phyloP scores from a whole-genome alignment of 169 alveolate genomes.

The Besnoitia besnoiti region DNA sequence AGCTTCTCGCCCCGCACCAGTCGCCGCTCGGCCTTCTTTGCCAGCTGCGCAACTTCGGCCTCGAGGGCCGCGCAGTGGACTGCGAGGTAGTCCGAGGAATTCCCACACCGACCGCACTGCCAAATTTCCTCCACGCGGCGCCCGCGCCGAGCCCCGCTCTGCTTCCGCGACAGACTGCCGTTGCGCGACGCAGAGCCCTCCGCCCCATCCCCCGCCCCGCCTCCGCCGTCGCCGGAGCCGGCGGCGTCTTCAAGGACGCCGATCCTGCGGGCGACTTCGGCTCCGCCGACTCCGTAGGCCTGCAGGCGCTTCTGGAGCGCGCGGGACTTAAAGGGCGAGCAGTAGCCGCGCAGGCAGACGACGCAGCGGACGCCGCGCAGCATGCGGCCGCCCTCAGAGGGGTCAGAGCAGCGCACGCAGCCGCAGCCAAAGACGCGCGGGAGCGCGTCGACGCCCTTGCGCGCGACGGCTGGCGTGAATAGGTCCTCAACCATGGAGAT shows the following conservation, averaged over 20 bases:
- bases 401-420: conserved; percentile 81
- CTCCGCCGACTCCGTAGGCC: conserved; percentile 62
- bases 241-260: conserved; percentile 6
- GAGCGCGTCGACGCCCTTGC: conserved; percentile 73
- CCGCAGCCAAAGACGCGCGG: conserved; percentile 80
- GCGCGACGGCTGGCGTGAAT: conserved; percentile 80
- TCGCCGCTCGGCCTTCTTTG: conserved; percentile 74
- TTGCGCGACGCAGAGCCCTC: neutral
- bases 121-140: conserved; percentile 71
- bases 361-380: conserved; percentile 81
- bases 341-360: conserved; percentile 78
- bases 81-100: conserved; percentile 63
- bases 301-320: conserved; percentile 66
- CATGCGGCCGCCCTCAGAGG: conserved; percentile 77
- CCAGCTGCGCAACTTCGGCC: conserved; percentile 70
- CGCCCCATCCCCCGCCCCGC: neutral
- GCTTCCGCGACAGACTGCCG: neutral
- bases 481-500: conserved; percentile 81
- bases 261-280: neutral
- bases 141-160: conserved; percentile 52
- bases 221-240: neutral
- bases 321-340: conserved; percentile 68
- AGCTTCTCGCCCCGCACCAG: conserved; percentile 77
- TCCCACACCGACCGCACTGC: conserved; percentile 83
- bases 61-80: conserved; percentile 72